Evolutionary conservation across 495 filamentous ascomycete species (phyloP).

Genomic region (Tuber borchii): DNA sequence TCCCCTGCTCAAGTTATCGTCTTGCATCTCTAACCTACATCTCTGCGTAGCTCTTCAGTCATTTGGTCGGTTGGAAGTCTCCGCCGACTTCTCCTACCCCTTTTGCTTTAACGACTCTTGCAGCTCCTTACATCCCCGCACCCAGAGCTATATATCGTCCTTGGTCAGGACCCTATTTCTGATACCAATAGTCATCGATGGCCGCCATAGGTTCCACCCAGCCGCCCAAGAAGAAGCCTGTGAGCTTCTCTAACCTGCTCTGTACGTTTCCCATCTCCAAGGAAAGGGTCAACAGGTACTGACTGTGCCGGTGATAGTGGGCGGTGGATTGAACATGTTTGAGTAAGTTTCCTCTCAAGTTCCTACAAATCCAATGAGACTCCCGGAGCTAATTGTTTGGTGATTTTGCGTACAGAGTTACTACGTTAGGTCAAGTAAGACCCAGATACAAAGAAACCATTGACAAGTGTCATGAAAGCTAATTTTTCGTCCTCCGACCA

Average conservation of each 20-base stretch:
- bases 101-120: slow-evolving; percentile 11
- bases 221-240: slow-evolving; percentile 90
- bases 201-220: slow-evolving; percentile 53
- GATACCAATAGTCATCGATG: slow-evolving; percentile 50
- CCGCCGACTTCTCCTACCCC: slow-evolving; percentile 39
- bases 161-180: slow-evolving; percentile 81
- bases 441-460: background rate
- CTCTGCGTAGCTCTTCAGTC: slow-evolving; percentile 40
- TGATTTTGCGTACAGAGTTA: slow-evolving; percentile 53
- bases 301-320: slow-evolving; percentile 50
- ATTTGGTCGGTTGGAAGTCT: slow-evolving; percentile 26
- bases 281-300: slow-evolving; percentile 6
- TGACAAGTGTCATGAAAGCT: slow-evolving; percentile 20
- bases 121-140: slow-evolving; percentile 10
- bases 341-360: slow-evolving; percentile 56
- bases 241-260: slow-evolving; percentile 98
- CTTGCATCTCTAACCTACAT: background rate
- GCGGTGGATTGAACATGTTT: slow-evolving; percentile 95
- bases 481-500: slow-evolving; percentile 36
- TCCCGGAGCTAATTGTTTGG: slow-evolving; percentile 14
- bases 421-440: slow-evolving; percentile 71
- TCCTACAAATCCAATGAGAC: background rate
- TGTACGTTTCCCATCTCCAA: slow-evolving; percentile 47
- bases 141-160: slow-evolving; percentile 50
- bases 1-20: slow-evolving; percentile 21